Evolutionary conservation across 768 basidiomycete species (phyloP), one percentile per base, ranked within the genome.

Genomic region (Calocybe cyanea): DNA sequence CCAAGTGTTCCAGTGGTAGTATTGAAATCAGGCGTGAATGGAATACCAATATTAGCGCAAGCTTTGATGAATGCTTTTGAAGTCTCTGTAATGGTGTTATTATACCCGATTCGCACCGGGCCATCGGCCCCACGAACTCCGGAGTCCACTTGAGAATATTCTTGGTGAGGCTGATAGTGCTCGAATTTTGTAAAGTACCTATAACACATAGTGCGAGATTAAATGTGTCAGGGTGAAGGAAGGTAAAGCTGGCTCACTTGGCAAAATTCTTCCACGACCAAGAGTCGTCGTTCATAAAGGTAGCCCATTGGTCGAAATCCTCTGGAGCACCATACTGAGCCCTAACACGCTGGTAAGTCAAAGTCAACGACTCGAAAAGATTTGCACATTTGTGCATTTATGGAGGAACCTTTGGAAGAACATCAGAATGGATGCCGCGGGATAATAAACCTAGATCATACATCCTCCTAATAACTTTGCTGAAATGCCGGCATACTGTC

Each of bases 111-210:
- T 31, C 71, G 64, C 7, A 86, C 69, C 0, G 83, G 83, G 0
- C 86, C 86, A 1, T 62, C 42, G 0, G 60, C 62, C 2, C 85
- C 83, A 11, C 69, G 77, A 1, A 66, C 64, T 3, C 69, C 59
- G 1, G 58, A 43, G 44, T 85, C 75, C 5, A 85, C 79, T 1
- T 57, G 55, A 4, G 83, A 77, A 52, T 75, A 78, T 7, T 67
- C 57, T 0, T 72, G 62, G 49, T 80, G 69, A 3, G 77, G 76
- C 33, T 64, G 64, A 52, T 72, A 85, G 14, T 64, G 70, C 59
- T 88, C 85, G 35, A 87, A 85, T 59, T 84, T 87, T 28, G 59
- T 69, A 55, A 87, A 81, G 53, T 85, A 87, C 30, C 83, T 86
- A 14, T 35, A 8, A 32, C 8, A 32, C 13, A 35, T 7, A 35